Base-by-base conservation (phyloP, 2,329 filamentous ascomycete species). In the Coccinonectria pachysandricola region DNA sequence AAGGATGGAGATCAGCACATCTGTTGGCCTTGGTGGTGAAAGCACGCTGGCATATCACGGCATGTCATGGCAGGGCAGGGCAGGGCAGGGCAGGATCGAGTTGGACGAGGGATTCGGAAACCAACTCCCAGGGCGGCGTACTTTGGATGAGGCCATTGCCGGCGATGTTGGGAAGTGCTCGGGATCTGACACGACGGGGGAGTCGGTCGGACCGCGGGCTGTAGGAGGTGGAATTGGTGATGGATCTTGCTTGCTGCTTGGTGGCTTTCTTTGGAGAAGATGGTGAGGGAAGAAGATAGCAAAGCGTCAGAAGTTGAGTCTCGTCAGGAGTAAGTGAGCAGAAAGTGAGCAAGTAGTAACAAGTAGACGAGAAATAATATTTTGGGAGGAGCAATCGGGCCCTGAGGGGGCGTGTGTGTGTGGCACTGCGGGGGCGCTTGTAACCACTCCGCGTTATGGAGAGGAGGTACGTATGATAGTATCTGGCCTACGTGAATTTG, bases 111-210 rank as follows among this genome's bases (percentile, higher is more conserved):
- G n/a, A n/a, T 21, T 37, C 32, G 34, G 34, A 30, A 28, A 37
- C 37, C 31, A 30, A 45, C 30, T 25, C 27, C 31, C 37, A 38
- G 36, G 32, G 39, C 32, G 35, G 46, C 49, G 48, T 71, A 74
- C 70, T 64, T 72, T 73, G 52, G 69, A 73, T 50, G 68, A 74
- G 54, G 70, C 68, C 70, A 74, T 74, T 62, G 59, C 59, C 56
- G 50, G 52, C 50, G 44, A 49, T 38, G 10, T 49, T 51, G 43
- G 40, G 36, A 46, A 47, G 42, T 30, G 50, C 45, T 52, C 50
- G 43, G 39, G 43, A 38, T 42, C 47, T 43, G 46, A 51, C 43
- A 44, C 44, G 49, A 48, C 45, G 39, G 42, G n/a, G n/a, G 30
- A 34, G 46, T 39, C 44, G 42, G 41, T 49, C 46, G 42, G 10